Conservation (phyloP, 2,329 filamentous ascomycete species). For the Colletotrichum liaoningense region DNA sequence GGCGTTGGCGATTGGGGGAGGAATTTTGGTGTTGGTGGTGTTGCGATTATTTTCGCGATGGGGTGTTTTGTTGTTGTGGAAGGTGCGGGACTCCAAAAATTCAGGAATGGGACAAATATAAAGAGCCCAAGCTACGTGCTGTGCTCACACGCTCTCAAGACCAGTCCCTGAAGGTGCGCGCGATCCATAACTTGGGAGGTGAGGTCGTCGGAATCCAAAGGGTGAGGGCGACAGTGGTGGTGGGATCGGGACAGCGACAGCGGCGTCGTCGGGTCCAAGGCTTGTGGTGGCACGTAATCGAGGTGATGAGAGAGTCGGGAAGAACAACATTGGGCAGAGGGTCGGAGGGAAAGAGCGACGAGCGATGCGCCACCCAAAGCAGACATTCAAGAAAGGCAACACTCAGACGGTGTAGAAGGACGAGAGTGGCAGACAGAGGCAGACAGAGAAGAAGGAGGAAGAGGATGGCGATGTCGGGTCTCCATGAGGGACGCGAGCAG, state of each 20-base stretch:
- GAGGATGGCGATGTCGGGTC: conserved; percentile 25
- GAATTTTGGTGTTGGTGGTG: conserved; percentile 5
- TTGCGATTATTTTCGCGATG: conserved; percentile 28
- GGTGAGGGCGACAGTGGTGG: conserved; percentile 31
- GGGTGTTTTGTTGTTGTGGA: conserved; percentile 27
- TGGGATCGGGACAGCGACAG: not conserved
- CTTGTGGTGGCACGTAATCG: conserved; percentile 35
- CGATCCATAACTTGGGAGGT: conserved; percentile 47
- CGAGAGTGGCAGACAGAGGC: conserved; percentile 8
- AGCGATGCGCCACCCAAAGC: conserved; percentile 34
- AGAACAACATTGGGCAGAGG: conserved; percentile 36
- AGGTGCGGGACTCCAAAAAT: conserved; percentile 31
- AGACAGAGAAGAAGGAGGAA: not conserved
- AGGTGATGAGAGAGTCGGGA: conserved; percentile 22
- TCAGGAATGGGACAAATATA: conserved; percentile 9
- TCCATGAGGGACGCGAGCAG: conserved; percentile 21
- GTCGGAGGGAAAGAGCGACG: conserved; percentile 28
- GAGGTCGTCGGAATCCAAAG: conserved; percentile 7
- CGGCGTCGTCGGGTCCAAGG: conserved; percentile 20
- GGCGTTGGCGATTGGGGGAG: not conserved
- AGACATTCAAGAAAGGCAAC: conserved; percentile 32
- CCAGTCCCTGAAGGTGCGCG: conserved; percentile 39
- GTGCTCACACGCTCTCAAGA: conserved; percentile 44
- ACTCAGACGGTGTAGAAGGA: conserved; percentile 4
- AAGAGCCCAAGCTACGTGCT: conserved; percentile 41